These are phyloP conservation scores for Albizia julibrissin DNA, from an alignment of 306 rosid genomes.

Conservation along the genomic window DNA sequence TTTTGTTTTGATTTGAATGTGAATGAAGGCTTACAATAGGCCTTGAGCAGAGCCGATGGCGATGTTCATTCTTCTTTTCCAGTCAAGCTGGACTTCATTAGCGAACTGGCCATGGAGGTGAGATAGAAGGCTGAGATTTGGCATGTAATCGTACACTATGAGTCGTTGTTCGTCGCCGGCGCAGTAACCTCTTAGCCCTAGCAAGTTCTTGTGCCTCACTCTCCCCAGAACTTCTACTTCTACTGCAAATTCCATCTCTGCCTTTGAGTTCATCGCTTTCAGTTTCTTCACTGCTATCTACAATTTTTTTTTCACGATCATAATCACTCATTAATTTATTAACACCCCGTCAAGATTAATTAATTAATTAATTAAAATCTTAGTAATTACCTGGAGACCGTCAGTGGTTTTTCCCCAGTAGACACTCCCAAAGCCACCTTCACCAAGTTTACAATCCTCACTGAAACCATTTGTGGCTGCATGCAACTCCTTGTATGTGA, in stretches of 20 bases:
- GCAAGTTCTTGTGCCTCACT: slow-evolving; percentile 79
- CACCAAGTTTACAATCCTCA: slow-evolving; percentile 81
- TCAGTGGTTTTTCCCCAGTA: slow-evolving; percentile 80
- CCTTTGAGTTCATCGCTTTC: slow-evolving; percentile 84
- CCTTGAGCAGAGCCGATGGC: slow-evolving; percentile 89
- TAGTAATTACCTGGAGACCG: slow-evolving; percentile 60
- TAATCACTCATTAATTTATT: neutral
- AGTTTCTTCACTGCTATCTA: slow-evolving; percentile 93
- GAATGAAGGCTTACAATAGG: slow-evolving; percentile 53
- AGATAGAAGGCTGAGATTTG: slow-evolving; percentile 79
- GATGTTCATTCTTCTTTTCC: slow-evolving; percentile 69
- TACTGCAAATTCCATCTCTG: slow-evolving; percentile 97
- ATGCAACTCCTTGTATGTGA: slow-evolving; percentile 82
- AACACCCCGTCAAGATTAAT: neutral
- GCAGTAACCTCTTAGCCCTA: slow-evolving; percentile 83
- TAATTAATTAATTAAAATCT: neutral
- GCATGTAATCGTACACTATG: slow-evolving; percentile 88
- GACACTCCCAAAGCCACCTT: slow-evolving; percentile 94
- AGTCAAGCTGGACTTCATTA: slow-evolving; percentile 57
- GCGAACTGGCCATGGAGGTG: slow-evolving; percentile 87
- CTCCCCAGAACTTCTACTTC: slow-evolving; percentile 94
- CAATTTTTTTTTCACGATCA: neutral
- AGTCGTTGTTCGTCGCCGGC: slow-evolving; percentile 88
- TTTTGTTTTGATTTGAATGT: neutral
- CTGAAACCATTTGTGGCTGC: slow-evolving; percentile 80